Evolutionary conservation across 2,329 filamentous ascomycete species (phyloP).

Genomic region (Colletotrichum tanaceti): DNA sequence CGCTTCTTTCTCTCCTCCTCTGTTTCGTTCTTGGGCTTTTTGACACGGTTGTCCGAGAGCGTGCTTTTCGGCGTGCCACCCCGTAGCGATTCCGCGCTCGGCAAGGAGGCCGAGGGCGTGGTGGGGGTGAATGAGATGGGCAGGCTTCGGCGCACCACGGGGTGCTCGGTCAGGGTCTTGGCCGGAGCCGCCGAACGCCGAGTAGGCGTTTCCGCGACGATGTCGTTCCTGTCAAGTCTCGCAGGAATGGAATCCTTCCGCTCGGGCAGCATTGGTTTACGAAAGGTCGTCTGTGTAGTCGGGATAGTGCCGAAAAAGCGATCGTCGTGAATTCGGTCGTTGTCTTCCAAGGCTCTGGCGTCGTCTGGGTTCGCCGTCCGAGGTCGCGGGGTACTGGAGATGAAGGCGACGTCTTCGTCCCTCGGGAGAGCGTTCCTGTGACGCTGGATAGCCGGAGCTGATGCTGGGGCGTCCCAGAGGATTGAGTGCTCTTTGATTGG

Average conservation of each 20-base stretch:
- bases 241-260: neutral
- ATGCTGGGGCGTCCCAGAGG: neutral
- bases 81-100: neutral
- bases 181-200: neutral
- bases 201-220: slow-evolving; percentile 17
- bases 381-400: slow-evolving; percentile 14
- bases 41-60: slow-evolving; percentile 25
- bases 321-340: neutral
- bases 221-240: neutral
- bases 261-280: neutral
- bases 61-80: slow-evolving; percentile 6
- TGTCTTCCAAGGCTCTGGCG: neutral
- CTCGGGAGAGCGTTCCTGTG: neutral
- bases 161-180: slow-evolving; percentile 6
- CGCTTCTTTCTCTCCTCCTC: slow-evolving; percentile 13
- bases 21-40: slow-evolving; percentile 34
- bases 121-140: slow-evolving; percentile 12
- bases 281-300: neutral
- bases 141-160: slow-evolving; percentile 15
- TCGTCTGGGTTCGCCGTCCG: slow-evolving; percentile 1
- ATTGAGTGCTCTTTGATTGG: neutral
- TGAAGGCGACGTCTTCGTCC: slow-evolving; percentile 14
- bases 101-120: slow-evolving; percentile 11
- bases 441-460: neutral
- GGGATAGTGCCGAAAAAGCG: neutral